phyloP scores from a whole-genome alignment of 1,284 basidiomycete species.

The Moesziomyces sp. region DNA sequence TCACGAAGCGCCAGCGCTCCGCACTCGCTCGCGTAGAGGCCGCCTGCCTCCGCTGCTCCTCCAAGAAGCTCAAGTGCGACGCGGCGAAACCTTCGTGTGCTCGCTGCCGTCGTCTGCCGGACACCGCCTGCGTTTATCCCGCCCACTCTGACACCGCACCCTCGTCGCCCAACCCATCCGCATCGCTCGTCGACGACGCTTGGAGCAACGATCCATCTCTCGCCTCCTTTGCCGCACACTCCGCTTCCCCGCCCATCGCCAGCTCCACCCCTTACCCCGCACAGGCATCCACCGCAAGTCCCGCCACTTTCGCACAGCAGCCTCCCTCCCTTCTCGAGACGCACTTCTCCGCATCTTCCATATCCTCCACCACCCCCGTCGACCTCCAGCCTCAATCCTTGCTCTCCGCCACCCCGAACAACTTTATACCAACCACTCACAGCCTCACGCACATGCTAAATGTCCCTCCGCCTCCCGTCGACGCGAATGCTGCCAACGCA shows the following conservation, averaged over 20 bases:
- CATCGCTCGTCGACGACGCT: conserved; percentile 4
- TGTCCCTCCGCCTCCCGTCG: neutral
- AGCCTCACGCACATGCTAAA: conserved; percentile 3
- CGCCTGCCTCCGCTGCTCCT: conserved; percentile 20
- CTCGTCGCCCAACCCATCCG: neutral
- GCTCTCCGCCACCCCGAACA: too few species aligned
- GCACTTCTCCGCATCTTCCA: neutral
- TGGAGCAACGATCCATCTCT: neutral
- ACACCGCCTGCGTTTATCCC: conserved; percentile 11
- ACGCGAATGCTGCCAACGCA: neutral
- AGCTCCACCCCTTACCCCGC: conserved; percentile 5
- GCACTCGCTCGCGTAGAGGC: conserved; percentile 18
- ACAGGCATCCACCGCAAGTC: neutral
- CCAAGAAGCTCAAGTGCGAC: conserved; percentile 28
- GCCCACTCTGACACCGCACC: neutral
- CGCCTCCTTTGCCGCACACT: too few species aligned
- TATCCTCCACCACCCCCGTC: too few species aligned
- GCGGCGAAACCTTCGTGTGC: conserved; percentile 18
- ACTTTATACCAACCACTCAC: neutral
- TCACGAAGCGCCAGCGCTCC: conserved; percentile 15
- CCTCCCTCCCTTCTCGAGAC: conserved; percentile 1
- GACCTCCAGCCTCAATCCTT: too few species aligned
- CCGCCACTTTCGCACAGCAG: neutral
- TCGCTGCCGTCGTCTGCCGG: conserved; percentile 12
- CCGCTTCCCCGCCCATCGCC: neutral